Evolutionary conservation across 176 grass and related monocot genomes (phyloP), one percentile per base, ranked within the genome.

Genomic region (Phragmites australis): DNA sequence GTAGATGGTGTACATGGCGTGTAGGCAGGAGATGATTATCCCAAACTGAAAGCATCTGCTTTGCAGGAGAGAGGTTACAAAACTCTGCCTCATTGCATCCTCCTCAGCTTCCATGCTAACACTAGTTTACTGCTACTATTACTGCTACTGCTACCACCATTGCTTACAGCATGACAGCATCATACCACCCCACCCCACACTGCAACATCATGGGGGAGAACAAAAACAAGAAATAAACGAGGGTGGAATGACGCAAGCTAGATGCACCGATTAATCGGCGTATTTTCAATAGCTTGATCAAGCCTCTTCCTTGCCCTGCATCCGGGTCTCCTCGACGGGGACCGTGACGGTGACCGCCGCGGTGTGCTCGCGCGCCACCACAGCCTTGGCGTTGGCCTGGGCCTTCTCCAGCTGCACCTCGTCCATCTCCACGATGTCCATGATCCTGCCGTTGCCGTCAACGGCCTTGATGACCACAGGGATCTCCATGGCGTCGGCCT

Each of bases 381-480:
- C 23, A 29, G 83, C 31, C 77, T 75, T 95, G 78, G 86, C 86
- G 70, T 90, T 95, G 40, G 86, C 83, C 55, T 88, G 82, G 12
- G 78, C 88, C 66, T 98, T 98, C 86, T 98, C 90, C 61, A 91
- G 72, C 88, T 93, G 68, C 22, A 91, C 90, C 59, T 92, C 77
- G 77, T 90, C 92, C 60, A 93, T 29, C 74, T 98, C 90, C 3
- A 91, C 67, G 40, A 89, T 85, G 48, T 94, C 92, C 80, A 90
- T 81, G 60, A 89, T 62, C 76, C 40, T 78, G 26, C 86, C 88
- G 67, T 93, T 85, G 73, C 81, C 90, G 46, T 98, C 88, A 5
- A 68, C 68, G 32, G 52, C 83, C 74, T 95, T 96, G 12, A 93
- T 77, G 6, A 88, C 87, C 58, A 96, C 78, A 11, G 97, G 97